Conservation (phyloP, 169 alveolate species). For the Plasmodium gonderi region DNA sequence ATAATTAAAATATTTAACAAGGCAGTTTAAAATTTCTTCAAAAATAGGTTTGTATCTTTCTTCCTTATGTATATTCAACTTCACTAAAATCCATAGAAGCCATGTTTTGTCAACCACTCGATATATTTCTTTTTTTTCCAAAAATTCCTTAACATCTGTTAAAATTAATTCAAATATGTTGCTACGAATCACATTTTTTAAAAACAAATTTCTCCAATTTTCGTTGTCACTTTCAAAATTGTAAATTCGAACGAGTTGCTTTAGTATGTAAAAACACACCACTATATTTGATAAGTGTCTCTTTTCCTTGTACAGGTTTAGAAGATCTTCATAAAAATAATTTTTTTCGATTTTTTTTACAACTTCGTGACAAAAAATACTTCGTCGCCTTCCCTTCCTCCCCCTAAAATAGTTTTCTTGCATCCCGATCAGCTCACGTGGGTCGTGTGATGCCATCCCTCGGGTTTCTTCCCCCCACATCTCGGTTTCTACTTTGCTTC, state of each 20-base stretch:
- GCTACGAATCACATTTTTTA: conserved; percentile 25
- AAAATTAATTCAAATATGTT: conserved; percentile 28
- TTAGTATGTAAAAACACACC: conserved; percentile 55
- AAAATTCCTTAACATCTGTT: conserved; percentile 29
- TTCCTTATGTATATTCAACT: conserved; percentile 66
- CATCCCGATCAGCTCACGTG: neutral
- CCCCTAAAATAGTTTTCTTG: conserved; percentile 8
- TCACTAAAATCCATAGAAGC: conserved; percentile 51
- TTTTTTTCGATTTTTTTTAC: conserved; percentile 63
- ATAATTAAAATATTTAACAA: conserved; percentile 32
- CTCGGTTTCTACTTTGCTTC: neutral
- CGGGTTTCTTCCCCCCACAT: neutral
- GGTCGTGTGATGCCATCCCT: neutral
- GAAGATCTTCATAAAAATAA: conserved; percentile 46
- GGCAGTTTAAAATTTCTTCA: conserved; percentile 4
- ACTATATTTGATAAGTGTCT: conserved; percentile 68
- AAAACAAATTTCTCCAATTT: neutral
- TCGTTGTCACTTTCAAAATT: conserved; percentile 50
- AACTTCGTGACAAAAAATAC: conserved; percentile 25
- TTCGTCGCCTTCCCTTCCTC: neutral
- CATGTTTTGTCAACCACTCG: conserved; percentile 71
- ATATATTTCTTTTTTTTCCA: conserved; percentile 61
- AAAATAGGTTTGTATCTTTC: conserved; percentile 25
- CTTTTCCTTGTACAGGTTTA: conserved; percentile 30
- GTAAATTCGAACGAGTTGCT: conserved; percentile 32